phyloP scores from a whole-genome alignment of 345 rosid genomes.

The Excoecaria agallocha region DNA sequence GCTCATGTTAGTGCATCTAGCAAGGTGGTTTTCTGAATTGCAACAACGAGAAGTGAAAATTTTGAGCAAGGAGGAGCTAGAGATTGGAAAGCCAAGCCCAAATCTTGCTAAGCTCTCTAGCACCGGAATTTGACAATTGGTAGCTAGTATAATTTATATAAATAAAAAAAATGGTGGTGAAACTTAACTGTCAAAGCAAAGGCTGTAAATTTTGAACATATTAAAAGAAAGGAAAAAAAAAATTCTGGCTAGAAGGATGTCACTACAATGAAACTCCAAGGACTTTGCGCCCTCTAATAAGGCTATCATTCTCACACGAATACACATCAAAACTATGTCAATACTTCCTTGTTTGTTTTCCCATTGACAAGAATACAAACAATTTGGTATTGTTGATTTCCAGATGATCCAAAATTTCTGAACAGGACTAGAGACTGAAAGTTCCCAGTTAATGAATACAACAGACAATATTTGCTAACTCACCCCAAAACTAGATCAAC shows the following conservation, averaged over 20 bases:
- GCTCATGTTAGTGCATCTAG: neutral
- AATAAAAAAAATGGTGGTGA: neutral
- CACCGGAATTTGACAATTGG: neutral
- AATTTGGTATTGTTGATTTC: neutral
- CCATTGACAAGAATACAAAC: conserved; percentile 1
- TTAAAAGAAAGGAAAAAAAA: neutral
- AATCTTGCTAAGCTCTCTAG: neutral
- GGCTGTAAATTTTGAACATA: neutral
- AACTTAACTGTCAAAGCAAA: neutral
- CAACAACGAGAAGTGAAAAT: neutral
- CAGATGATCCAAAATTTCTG: neutral
- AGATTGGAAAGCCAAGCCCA: neutral
- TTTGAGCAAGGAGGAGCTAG: neutral
- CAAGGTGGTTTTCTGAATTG: neutral
- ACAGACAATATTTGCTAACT: neutral
- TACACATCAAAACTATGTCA: neutral
- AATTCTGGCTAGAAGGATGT: neutral
- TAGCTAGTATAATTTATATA: neutral
- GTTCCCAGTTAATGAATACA: conserved; percentile 2
- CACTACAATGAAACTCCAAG: neutral
- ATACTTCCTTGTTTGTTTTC: neutral
- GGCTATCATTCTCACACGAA: neutral
- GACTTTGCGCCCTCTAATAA: neutral
- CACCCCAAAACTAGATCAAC: neutral
- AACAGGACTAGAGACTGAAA: neutral